Base-by-base conservation (phyloP, 2,329 filamentous ascomycete species). In the Phialemoniopsis sp. region DNA sequence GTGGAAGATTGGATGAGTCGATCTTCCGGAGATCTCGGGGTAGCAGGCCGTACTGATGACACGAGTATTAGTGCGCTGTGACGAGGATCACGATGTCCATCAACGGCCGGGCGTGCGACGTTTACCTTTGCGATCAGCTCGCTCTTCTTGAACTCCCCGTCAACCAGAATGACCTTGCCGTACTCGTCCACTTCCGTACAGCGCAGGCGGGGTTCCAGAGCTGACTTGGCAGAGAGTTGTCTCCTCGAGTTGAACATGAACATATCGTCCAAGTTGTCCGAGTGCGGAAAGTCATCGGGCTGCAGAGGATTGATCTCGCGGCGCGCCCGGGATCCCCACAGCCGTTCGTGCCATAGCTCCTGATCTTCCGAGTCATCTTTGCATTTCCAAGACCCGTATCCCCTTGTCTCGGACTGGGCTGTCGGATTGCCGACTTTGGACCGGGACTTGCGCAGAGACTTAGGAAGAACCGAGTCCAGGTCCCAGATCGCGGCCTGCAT, bases 21-120 rank as follows among this genome's bases (percentile, higher is more conserved):
- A 98, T 96, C 66, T 98, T 98, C 53, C 93, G 87, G 41, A 98
- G 72, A 69, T 98, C 93, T 45, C 93, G 90, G 40, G 93, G 91
- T 36, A 96, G 76, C 18, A 97, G 76, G 32, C 90, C 90, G 59
- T 95, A 96, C 87, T 41, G 21, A 19, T 5, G 10, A 31, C 13
- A 18, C 9, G 18, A 8, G 7, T 16, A 14, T 39, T 21, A 29
- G 17, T 16, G 15, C 8, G 4, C 36, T 8, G 10, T 26, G 6
- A 6, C 21, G 10, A 26, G 21, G 10, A 6, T 26, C 21, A 26
- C 21, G 21, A 26, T 10, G 8, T 7, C 13, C n/a, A 33, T 15
- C 14, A 16, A 26, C 15, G 30, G 21, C 28, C 26, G 4, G 28
- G 29, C 6, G 4, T 32, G 32, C 38, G n/a, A 49, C 19, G 55